Base-by-base conservation (phyloP, 1,139 yeast genomes). In the Starmera stellimalicola region DNA sequence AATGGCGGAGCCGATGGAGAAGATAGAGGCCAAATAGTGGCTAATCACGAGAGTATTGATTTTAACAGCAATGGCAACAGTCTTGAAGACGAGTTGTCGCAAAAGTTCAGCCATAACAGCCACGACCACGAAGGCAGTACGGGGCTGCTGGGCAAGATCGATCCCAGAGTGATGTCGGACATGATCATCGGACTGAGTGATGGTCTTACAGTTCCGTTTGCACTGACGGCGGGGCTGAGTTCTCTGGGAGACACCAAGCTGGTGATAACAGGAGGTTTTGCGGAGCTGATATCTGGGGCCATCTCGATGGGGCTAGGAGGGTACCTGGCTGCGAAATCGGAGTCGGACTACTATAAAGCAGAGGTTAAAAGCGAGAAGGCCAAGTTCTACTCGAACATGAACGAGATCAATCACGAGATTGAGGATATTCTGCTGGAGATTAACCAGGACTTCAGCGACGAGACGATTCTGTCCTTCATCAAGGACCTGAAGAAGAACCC, bases 261-360 rank as follows among this genome's bases (percentile, higher is more conserved):
- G 49, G 93, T 81, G 26, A 79, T 81, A 35, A 79, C 91, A 16
- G 93, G 91, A 65, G 93, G 91, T 26, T 73, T 81, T 72, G 91
- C 91, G 4, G 93, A 81, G 56, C 64, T 81, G 49, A 83, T 81
- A 5, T 76, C 85, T 5, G 93, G 93, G 29, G 84, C 91, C 29
- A 80, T 81, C 28, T 79, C 88, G 17, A 81, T 81, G 93, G 93
- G 93, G 4, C 68, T 81, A 38, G 93, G 93, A 39, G 93, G 93
- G 14, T 81, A 68, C 52, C 63, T 81, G 42, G 93, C 91, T 27
- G 91, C 91, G 23, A 76, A 77, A 50, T 73, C 82, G n/a, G 93
- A 81, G 57, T 59, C 69, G 18, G 88, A 81, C 52, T 81, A 76
- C 54, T 79, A 78, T 55, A 62, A 64, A 37, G 66, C 79, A 16